Base-by-base conservation (phyloP, 2,329 filamentous ascomycete genomes). In the Fusarium piperis region DNA sequence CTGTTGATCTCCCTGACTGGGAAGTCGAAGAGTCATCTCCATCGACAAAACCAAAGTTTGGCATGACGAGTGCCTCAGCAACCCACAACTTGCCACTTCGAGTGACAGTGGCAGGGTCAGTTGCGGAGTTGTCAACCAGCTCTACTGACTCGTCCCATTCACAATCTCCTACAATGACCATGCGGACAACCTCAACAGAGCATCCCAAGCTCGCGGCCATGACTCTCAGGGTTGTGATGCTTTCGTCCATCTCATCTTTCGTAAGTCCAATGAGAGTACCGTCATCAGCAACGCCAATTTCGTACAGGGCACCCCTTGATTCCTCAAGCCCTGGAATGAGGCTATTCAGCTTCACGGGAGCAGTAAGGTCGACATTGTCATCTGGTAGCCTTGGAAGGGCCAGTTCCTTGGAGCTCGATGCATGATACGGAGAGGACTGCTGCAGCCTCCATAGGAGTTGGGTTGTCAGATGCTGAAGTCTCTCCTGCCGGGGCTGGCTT, bases 141-240 rank as follows among this genome's bases (percentile, higher is more conserved):
- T 79, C 75, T 5, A 77, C 70, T 6, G 77, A 72, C 65, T 91
- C 90, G 4, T 84, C 76, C 91, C 92, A 94, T 77, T 97, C 91
- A 77, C 95, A 97, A 32, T 93, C 89, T 13, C 95, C 96, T 18
- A 99, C 95, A 53, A 90, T 87, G 33, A 98, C 92, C 84, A 91
- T 93, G 16, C 94, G 92, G 30, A 94, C 84, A 23, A 98, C 88
- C 73, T 95, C 91, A 7, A 97, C 92, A 59, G 89, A 89, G 76
- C 96, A 98, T 6, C 96, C 95, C 55, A 99, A 83, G 78, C 94
- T 97, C 12, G 94, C 93, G 38, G 96, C 95, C 95, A 99, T 99
- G 57, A 93, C 90, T 67, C 91, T 90, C 38, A 99, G 83, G 64
- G 95, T 98, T 44, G 88, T 88, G 67, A 98, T 86, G 79, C 94